A percentile compares a stretch with the other conserved stretches of the same genome.
Conservation (phyloP, 1,284 basidiomycete species). For the Puccinia coronata region DNA sequence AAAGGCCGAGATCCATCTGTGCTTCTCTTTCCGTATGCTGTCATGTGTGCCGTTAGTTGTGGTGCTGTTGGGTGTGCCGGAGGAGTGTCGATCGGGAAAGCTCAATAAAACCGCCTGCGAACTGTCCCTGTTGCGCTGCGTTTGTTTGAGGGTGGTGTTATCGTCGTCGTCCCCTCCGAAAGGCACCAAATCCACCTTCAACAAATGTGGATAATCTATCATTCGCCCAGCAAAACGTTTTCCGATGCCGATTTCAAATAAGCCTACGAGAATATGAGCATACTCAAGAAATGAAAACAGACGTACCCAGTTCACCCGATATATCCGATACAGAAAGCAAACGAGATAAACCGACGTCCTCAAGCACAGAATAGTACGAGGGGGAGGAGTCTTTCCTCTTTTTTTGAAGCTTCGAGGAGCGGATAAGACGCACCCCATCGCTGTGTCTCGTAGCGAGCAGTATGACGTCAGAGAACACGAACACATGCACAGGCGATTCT, state of each 20-base stretch:
- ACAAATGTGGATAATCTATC: slow-evolving; percentile 57
- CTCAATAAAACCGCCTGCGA: slow-evolving; percentile 22
- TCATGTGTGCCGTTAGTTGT: no score
- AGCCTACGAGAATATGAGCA: no score
- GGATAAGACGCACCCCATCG: slow-evolving; percentile 48
- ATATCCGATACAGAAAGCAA: slow-evolving; percentile 64
- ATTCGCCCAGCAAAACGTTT: slow-evolving; percentile 7
- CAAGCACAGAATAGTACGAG: slow-evolving; percentile 61
- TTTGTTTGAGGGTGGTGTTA: no score
- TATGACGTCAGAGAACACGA: slow-evolving; percentile 72
- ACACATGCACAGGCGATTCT: slow-evolving; percentile 62
- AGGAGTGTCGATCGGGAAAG: slow-evolving; percentile 31
- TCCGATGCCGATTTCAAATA: no score
- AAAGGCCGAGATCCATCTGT: slow-evolving; percentile 36
- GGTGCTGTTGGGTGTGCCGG: background rate
- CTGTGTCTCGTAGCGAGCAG: slow-evolving; percentile 62
- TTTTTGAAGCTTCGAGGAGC: slow-evolving; percentile 52
- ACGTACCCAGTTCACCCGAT: slow-evolving; percentile 56
- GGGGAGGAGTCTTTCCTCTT: slow-evolving; percentile 53
- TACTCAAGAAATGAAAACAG: slow-evolving; percentile 41
- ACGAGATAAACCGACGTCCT: slow-evolving; percentile 65
- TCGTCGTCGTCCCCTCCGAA: background rate
- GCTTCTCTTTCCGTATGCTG: slow-evolving; percentile 17
- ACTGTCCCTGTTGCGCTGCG: no score
- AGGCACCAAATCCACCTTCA: slow-evolving; percentile 65